Base-by-base conservation (phyloP, 1,284 basidiomycete species). In the Ustilago curta region DNA sequence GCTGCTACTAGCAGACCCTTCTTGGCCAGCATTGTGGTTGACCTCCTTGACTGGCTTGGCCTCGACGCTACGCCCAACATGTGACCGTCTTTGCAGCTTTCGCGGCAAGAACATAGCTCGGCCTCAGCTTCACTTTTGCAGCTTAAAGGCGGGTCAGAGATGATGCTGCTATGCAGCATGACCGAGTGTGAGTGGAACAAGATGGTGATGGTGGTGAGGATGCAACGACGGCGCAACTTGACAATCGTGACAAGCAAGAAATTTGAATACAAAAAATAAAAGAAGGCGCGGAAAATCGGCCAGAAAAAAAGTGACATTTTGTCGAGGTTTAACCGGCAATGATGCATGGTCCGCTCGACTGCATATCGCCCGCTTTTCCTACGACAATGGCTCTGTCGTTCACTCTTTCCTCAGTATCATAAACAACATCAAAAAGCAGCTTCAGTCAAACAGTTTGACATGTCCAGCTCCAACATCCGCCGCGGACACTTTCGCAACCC, bases 401-500 rank as follows among this genome's bases (percentile, higher is more conserved):
- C n/a, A n/a, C 3, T 11, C 18, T 21, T 14, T 35, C 49, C 11
- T 31, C n/a, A 3, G 27, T 42, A 39, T 25, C 42, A 56, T 47
- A 48, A 40, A 48, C 52, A 52, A 37, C 25, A 21, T 8, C 21
- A 27, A 7, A 29, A 7, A 19, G 9, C n/a, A 18, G n/a, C n/a
- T n/a, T n/a, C n/a, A n/a, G n/a, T n/a, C n/a, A n/a, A n/a, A n/a
- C n/a, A n/a, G n/a, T n/a, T n/a, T n/a, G n/a, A n/a, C n/a, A n/a
- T 64, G 58, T 43, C 61, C 21, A 25, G 16, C 14, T 48, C 58
- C 4, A 61, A 61, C 18, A 59, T 61, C 9, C 49, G 49, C 6
- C 56, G 64, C 35, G 58, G 58, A 2, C 48, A 57, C n/a, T 73
- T 68, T 19, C 57, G 52, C 42, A 68, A 60, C 25, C 70, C 70